Evolutionary conservation across 495 filamentous ascomycete species (phyloP), one percentile per base, ranked within the genome.

Genomic region (Hypoxylon lenormandii): DNA sequence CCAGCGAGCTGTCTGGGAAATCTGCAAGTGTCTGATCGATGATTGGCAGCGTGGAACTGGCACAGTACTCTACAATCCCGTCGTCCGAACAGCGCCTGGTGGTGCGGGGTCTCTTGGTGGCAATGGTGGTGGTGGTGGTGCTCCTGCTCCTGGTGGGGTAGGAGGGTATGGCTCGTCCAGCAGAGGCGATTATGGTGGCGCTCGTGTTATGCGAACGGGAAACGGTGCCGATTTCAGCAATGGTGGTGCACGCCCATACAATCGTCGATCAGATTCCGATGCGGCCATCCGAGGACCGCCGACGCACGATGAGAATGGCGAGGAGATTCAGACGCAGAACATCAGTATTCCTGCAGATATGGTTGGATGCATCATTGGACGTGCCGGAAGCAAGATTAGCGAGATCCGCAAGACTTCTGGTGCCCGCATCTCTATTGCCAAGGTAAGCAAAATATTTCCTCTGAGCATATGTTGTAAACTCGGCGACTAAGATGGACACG

Each of bases 311-410:
- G 96, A 97, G 75, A 94, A 98, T 58, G 95, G 96, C 47, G 96
- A 98, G 76, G 94, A 97, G 78, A 89, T 97, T 51, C 95, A 97
- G 80, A 98, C 95, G 5, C 96, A 98, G 74, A 98, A 98, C 80
- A 98, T 98, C 83, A 97, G 93, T 81, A 98, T 98, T 73, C 95
- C 95, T 28, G 91, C 95, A 19, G 95, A 98, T 80, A 98, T 98
- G 95, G 95, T 98, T 80, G 95, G 95, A 57, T 98, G 95, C 82
- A 98, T 98, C 81, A 98, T 98, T 77, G 95, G 95, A 60, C 89
- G 93, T 56, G 92, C 82, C 43, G 95, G 95, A 56, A 91, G 85
- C 83, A 98, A 98, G 86, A 98, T 98, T 75, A 96, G 91, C 74
- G 95, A 98, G 80, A 98, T 98, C 72, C 89, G 95, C 73, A 93